Base-by-base conservation (phyloP, 2,329 filamentous ascomycete genomes). In the Emericellopsis cladophorae region DNA sequence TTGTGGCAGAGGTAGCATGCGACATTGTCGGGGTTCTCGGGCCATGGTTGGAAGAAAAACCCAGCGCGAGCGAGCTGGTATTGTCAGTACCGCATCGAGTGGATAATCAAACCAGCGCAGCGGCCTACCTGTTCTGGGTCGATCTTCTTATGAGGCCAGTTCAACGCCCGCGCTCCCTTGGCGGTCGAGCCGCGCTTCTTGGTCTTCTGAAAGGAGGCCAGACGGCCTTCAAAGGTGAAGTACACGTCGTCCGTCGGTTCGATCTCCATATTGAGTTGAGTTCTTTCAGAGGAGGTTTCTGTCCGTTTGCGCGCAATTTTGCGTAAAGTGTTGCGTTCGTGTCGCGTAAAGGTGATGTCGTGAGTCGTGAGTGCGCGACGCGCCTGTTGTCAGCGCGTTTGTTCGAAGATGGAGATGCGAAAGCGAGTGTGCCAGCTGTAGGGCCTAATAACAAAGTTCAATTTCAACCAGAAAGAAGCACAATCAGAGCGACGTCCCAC, bases 1-100 rank as follows among this genome's bases (percentile, higher is more conserved):
- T 86, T 84, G 46, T 78, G 68, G 64, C 92, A 98, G 31, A 88
- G 70, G 60, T 93, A 96, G 59, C 92, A 98, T 49, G 78, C 75
- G 37, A 85, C 85, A 59, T 96, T 96, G 59, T 98, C 92, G 31
- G 81, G 81, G 53, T 79, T 84, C 37, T 76, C 72, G 40, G 76
- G 69, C 12, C 75, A 77, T 2, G 92, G 90, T 45, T 80, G 76
- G 64, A 86, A 96, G 64, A 82, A 92, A 65, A 98, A 95, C 31
- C 92, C 92, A 42, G 92, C 90, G 54, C 76, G 79, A 5, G 92
- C 90, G 52, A 98, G 80, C 84, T 95, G 55, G 1, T 5, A 26
- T 6, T n/a, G 49, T 62, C 40, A 57, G 49, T 41, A 44, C 33
- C 9, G 33, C 6, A n/a, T 7, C 31, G 21, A 14, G 35, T 9